Evolutionary conservation across 768 basidiomycete species (phyloP), one percentile per base, ranked within the genome.

Genomic region (Rubroboletus satanas): DNA sequence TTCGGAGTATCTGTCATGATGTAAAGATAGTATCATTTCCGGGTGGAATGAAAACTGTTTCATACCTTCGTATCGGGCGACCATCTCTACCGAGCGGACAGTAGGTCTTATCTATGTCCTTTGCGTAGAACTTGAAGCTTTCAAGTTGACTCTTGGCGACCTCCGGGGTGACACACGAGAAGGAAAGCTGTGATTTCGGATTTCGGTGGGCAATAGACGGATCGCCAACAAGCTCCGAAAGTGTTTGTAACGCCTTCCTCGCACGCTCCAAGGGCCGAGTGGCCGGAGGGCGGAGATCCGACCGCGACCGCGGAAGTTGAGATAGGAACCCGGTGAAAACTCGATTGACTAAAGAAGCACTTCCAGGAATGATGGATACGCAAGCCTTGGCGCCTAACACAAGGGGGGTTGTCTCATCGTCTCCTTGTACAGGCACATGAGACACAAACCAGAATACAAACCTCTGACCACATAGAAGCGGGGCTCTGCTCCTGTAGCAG

Each of bases 151-250:
- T 75, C 64, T 77, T 72, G 28, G 79, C 67, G 8, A 80, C 70
- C 5, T 84, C 82, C 9, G 73, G 72, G 0, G 83, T 59, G 32
- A 87, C 75, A 59, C 83, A 83, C 11, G 80, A 86, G 62, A 90
- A 90, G 7, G 87, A 88, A 47, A 90, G 72, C 2, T 83, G 73
- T 6, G 81, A 87, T n/a, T 64, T 54, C 11, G 87, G 83, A 61
- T 85, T 77, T 28, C 82, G 78, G 11, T 71, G 64, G 10, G 75
- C 73, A 35, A 85, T 77, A 23, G 69, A 66, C 12, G 76, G 66
- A 59, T 81, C 75, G 17, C 68, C 71, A 15, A 72, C 73, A n/a
- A 86, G 69, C 31, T 81, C 76, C 10, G 83, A 77, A 35, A 89
- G 74, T 46, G 70, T 76, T 9, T 61, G 68, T 7, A 91, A 68